Evolutionary conservation across 2,329 filamentous ascomycete species (phyloP).

Genomic region (Hawksworthiomyces lignivorus): DNA sequence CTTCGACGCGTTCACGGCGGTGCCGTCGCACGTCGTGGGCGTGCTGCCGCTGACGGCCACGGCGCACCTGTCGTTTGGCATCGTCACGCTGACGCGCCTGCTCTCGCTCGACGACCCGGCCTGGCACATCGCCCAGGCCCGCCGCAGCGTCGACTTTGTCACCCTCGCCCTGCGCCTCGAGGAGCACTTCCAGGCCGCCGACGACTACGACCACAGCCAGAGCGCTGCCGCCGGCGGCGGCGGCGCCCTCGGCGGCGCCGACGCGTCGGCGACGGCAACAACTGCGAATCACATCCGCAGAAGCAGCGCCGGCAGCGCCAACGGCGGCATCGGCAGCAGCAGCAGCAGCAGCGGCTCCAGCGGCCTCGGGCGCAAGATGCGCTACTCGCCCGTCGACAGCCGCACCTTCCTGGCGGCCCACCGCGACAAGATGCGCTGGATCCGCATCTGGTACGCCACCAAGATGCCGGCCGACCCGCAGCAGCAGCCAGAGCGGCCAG

Average conservation of each 20-base stretch:
- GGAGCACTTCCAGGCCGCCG: conserved; percentile 19
- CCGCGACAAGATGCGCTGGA: conserved; percentile 30
- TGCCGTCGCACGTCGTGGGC: conserved; percentile 20
- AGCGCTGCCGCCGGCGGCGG: not conserved
- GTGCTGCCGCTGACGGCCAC: conserved; percentile 23
- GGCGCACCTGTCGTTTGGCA: conserved; percentile 25
- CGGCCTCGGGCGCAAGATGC: conserved; percentile 13
- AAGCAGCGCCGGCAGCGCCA: no score
- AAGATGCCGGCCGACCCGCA: conserved; percentile 7
- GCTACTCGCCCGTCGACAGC: conserved; percentile 20
- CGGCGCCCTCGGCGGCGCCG: no score
- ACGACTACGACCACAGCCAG: conserved; percentile 17
- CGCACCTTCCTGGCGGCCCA: conserved; percentile 24
- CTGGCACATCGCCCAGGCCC: conserved; percentile 28
- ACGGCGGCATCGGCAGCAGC: no score
- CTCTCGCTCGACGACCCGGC: conserved; percentile 28
- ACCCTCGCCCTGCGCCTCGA: conserved; percentile 20
- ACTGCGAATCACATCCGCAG: no score
- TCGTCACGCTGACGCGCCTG: conserved; percentile 28
- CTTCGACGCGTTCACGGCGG: conserved; percentile 19
- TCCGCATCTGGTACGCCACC: conserved; percentile 30
- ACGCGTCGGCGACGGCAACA: no score
- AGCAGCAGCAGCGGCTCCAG: not conserved
- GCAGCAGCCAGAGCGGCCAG: not conserved
- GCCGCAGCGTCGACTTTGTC: conserved; percentile 26